Base-by-base conservation (phyloP, 176 grass and related monocot species). In the Secale cereale region DNA sequence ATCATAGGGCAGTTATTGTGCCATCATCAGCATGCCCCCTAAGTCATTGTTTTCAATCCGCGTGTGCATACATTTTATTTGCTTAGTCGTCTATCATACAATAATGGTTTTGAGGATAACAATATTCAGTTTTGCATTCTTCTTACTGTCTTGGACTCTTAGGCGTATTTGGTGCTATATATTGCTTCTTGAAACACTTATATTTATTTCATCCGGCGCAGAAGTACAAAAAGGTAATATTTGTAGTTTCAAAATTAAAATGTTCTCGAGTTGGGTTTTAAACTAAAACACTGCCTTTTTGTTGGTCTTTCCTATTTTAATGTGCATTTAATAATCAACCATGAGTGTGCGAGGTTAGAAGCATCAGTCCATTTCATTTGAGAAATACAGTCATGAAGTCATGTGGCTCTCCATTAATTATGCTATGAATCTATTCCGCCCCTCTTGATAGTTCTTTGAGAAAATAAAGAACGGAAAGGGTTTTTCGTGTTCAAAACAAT, bases 331-430 rank as follows among this genome's bases (percentile, higher is more conserved):
- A 22, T 65, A 45, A 22, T 65, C 60, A 65, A 65, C 60, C 60
- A 31, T 65, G 39, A 5, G 16, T 30, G 27, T 46, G 78, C 30
- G 45, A 46, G 39, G 40, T 12, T 43, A 65, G 9, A 46, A 19
- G 40, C 37, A 59, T 14, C 1, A 46, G 54, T 78, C 79, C 65
- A 30, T 65, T 65, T 86, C 28, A 40, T 52, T 81, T 81, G 71
- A 15, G 61, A 33, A 54, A 29, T 86, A n/a, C 1, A 28, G 39
- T 37, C 37, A n/a, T 48, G 40, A 86, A n/a, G n/a, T n/a, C n/a
- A n/a, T n/a, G n/a, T n/a, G n/a, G n/a, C n/a, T n/a, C n/a, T n/a
- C n/a, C n/a, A n/a, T n/a, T n/a, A n/a, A 63, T 64, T 65, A 7
- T 26, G 39, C 8, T 27, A n/a, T 40, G 23, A 43, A 43, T 63